A percentile compares a stretch with the other conserved stretches of the same genome.
phyloP scores from a whole-genome alignment of 345 rosid genomes.

The Streptanthus diversifolius region DNA sequence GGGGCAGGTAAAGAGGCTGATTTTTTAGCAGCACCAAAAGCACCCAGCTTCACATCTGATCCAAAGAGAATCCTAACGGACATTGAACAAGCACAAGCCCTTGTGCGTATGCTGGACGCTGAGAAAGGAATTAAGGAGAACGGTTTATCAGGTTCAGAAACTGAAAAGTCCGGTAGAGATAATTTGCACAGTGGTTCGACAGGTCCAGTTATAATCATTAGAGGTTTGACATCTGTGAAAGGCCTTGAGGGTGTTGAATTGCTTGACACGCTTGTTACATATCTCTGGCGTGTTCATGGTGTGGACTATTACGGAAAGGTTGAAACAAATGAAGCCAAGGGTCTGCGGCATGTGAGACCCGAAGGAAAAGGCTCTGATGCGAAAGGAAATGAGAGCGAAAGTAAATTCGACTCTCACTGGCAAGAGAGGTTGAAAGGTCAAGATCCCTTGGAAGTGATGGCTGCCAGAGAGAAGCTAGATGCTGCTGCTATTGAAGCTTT shows the following conservation, averaged over 20 bases:
- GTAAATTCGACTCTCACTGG: conserved; percentile 74
- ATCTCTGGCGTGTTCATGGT: conserved; percentile 95
- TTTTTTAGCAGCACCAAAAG: conserved; percentile 79
- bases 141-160: conserved; percentile 64
- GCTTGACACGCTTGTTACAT: conserved; percentile 82
- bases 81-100: conserved; percentile 77
- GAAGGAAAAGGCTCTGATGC: conserved; percentile 69
- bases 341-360: conserved; percentile 75
- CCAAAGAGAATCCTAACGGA: conserved; percentile 76
- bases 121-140: conserved; percentile 84
- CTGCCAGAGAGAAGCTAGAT: conserved; percentile 88
- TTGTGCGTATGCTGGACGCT: conserved; percentile 78
- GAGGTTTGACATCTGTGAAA: conserved; percentile 84
- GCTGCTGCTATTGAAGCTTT: conserved; percentile 69
- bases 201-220: conserved; percentile 86
- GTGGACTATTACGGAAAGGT: conserved; percentile 84
- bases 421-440: conserved; percentile 83
- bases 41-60: conserved; percentile 73
- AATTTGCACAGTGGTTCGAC: conserved; percentile 69
- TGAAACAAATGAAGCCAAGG: conserved; percentile 86
- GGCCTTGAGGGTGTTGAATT: conserved; percentile 95
- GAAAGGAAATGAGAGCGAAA: conserved; percentile 67
- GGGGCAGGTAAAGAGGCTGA: no score
- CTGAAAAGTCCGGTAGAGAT: conserved; percentile 61
- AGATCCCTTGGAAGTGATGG: conserved; percentile 92